A percentile compares a stretch with the other conserved stretches of the same genome.
These are phyloP conservation scores for Phytophthora fragariaefolia DNA, from an alignment of 352 stramenopile genomes.

Conservation along the genomic window DNA sequence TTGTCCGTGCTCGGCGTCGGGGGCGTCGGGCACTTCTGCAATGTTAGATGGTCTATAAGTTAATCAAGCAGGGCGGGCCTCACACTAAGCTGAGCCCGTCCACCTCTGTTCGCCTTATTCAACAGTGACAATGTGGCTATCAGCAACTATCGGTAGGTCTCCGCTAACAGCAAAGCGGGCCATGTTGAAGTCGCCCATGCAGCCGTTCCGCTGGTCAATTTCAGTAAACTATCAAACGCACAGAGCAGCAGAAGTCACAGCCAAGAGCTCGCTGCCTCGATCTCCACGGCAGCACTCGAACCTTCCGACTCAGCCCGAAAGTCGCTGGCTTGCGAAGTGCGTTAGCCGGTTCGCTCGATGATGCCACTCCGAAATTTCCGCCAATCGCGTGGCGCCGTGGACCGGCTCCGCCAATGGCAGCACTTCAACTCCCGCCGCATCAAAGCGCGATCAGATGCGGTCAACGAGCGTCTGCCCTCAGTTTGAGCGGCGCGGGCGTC, in stretches of 20 bases:
- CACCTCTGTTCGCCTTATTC: conserved; percentile 1
- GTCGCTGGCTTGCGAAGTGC: background rate
- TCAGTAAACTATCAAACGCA: background rate
- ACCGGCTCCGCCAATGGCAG: conserved; percentile 12
- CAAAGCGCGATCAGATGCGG: conserved; percentile 33
- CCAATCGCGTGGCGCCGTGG: conserved; percentile 1
- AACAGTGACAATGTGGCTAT: background rate
- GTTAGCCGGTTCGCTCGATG: conserved; percentile 5
- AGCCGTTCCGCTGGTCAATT: background rate
- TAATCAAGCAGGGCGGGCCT: conserved; percentile 15
- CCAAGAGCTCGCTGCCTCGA: background rate
- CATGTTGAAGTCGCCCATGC: no score
- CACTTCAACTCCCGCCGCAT: conserved; percentile 22
- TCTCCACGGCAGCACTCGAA: no score
- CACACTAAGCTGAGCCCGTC: conserved; percentile 1
- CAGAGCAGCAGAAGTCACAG: background rate
- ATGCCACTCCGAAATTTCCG: conserved; percentile 7
- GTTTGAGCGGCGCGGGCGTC: conserved; percentile 10
- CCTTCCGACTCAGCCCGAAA: no score
- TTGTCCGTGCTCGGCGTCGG: background rate
- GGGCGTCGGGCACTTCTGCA: background rate
- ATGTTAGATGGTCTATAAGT: conserved; percentile 34
- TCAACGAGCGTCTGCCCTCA: conserved; percentile 9
- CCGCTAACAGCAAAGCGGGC: no score
- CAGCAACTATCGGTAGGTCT: background rate